A percentile compares a stretch with the other conserved stretches of the same genome.
Conservation (phyloP, 768 basidiomycete species). For the Glaciozyma martinii region DNA sequence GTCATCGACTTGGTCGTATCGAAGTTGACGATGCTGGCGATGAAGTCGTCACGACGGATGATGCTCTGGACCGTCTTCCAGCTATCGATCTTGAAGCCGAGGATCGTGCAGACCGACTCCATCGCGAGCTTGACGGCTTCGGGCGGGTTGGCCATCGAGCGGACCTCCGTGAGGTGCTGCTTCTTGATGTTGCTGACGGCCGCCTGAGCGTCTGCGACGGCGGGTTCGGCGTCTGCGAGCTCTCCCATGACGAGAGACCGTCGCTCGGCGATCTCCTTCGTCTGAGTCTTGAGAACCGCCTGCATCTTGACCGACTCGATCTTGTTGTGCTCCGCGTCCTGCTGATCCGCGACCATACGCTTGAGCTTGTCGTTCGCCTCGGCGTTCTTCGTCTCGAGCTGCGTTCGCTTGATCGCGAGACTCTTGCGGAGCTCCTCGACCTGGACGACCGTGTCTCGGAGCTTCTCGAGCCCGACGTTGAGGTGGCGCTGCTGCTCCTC, state of each 20-base stretch:
- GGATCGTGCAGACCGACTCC: slow-evolving; percentile 94
- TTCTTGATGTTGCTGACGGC: slow-evolving; percentile 97
- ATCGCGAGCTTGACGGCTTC: slow-evolving; percentile 95
- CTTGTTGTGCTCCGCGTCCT: slow-evolving; percentile 98
- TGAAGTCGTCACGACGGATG: slow-evolving; percentile 94
- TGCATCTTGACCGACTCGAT: slow-evolving; percentile 92
- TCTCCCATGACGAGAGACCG: slow-evolving; percentile 84
- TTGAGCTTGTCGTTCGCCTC: slow-evolving; percentile 96
- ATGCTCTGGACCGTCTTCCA: slow-evolving; percentile 94
- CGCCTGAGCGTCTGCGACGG: slow-evolving; percentile 84
- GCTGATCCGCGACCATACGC: slow-evolving; percentile 96
- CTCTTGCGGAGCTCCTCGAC: slow-evolving; percentile 94
- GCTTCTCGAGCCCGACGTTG: slow-evolving; percentile 94
- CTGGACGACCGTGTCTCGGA: slow-evolving; percentile 88
- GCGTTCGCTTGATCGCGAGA: slow-evolving; percentile 83
- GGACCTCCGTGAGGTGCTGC: slow-evolving; percentile 91
- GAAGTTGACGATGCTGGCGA: slow-evolving; percentile 87
- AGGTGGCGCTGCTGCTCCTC: slow-evolving; percentile 98
- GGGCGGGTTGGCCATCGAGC: slow-evolving; percentile 95
- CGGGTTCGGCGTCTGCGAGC: slow-evolving; percentile 94
- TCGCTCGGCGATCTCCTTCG: slow-evolving; percentile 78
- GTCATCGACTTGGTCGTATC: slow-evolving; percentile 88
- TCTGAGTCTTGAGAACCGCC: slow-evolving; percentile 83
- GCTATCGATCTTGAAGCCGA: slow-evolving; percentile 92
- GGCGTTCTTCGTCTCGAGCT: slow-evolving; percentile 83